These are phyloP conservation scores for Acrodontium crateriforme DNA, from an alignment of 2,329 filamentous ascomycete species.

Conservation along the genomic window DNA sequence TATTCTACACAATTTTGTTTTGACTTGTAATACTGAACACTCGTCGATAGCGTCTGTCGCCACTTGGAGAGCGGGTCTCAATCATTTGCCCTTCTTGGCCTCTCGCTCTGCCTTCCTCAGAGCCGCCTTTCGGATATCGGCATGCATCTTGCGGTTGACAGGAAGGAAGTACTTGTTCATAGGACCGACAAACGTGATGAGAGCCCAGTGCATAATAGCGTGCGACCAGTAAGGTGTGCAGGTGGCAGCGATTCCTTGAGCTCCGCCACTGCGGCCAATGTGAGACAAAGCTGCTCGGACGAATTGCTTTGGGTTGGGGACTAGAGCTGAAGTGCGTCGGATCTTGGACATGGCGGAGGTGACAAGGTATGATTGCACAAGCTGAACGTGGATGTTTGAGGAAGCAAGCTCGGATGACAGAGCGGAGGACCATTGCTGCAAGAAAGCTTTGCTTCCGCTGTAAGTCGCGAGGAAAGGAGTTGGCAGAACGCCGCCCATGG, in stretches of 20 bases:
- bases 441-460: constrained; percentile 93
- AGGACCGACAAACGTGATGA: constrained; percentile 47
- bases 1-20: no score
- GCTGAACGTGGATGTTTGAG: constrained; percentile 74
- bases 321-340: constrained; percentile 58
- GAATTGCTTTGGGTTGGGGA: constrained; percentile 72
- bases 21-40: no score
- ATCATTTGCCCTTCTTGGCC: constrained; percentile 49
- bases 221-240: constrained; percentile 93
- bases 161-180: constrained; percentile 43
- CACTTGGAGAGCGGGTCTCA: no score
- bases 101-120: constrained; percentile 74
- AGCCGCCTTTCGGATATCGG: constrained; percentile 68
- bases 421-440: constrained; percentile 88
- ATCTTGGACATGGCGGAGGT: constrained; percentile 97
- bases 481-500: constrained; percentile 83
- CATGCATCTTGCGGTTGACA: constrained; percentile 59
- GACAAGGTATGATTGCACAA: constrained; percentile 84
- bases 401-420: constrained; percentile 70
- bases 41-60: no score
- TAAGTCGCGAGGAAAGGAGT: constrained; percentile 91
- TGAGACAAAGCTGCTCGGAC: constrained; percentile 66
- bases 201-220: constrained; percentile 71
- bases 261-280: constrained; percentile 63
- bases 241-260: constrained; percentile 66